Evolutionary conservation across 2,329 filamentous ascomycete genomes (phyloP).

Genomic region (Ustulina deusta): DNA sequence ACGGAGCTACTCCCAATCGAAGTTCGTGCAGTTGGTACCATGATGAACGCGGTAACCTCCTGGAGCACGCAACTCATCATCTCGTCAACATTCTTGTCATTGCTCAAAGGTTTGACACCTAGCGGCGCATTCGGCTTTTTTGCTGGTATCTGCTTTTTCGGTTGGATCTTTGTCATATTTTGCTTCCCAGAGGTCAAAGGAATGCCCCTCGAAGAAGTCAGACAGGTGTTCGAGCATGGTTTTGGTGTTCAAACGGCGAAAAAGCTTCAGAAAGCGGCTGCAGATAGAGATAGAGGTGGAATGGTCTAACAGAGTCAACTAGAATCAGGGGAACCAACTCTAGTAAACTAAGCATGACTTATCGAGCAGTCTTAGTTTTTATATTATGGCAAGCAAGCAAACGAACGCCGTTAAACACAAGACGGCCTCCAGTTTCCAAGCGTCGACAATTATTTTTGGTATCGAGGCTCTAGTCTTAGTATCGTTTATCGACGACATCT

Average conservation of each 20-base stretch:
- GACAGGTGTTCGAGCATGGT: slow-evolving; percentile 15
- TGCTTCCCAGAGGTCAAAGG: slow-evolving; percentile 63
- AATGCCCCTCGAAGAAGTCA: slow-evolving; percentile 60
- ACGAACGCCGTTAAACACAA: no score
- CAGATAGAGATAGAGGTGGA: neutral
- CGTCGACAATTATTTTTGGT: no score
- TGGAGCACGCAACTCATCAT: slow-evolving; percentile 61
- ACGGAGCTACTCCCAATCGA: slow-evolving; percentile 60
- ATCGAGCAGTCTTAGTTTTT: no score
- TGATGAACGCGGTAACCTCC: slow-evolving; percentile 57
- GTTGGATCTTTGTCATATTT: slow-evolving; percentile 59
- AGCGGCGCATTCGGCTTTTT: slow-evolving; percentile 63
- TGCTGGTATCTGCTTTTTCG: slow-evolving; percentile 59
- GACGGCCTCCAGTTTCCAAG: no score
- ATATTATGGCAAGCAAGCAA: no score
- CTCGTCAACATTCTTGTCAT: slow-evolving; percentile 59
- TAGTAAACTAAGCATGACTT: no score
- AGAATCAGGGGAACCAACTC: neutral
- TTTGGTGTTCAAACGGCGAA: slow-evolving; percentile 10
- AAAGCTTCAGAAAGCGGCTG: neutral
- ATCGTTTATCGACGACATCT: no score
- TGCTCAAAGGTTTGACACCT: slow-evolving; percentile 59
- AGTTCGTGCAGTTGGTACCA: slow-evolving; percentile 58
- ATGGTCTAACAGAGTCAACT: neutral
- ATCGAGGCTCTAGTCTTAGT: no score